Evolutionary conservation across 768 basidiomycete genomes (phyloP).

Genomic region (Naganishia vishniacii): DNA sequence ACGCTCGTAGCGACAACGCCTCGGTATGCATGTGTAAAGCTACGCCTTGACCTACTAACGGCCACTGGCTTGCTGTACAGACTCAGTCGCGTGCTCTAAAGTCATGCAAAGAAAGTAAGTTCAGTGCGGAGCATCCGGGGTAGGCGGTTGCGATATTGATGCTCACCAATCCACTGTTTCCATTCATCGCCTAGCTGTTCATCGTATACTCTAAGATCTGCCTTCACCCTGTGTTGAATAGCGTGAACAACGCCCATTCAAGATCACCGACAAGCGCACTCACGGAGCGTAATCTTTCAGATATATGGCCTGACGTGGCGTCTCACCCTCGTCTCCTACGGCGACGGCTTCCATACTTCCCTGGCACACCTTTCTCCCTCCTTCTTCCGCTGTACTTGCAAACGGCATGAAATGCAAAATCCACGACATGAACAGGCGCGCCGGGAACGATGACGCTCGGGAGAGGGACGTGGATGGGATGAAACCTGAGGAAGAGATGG

Average conservation of each 20-base stretch:
- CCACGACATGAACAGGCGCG: conserved; percentile 20
- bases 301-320: neutral
- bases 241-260: neutral
- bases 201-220: neutral
- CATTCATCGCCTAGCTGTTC: neutral
- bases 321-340: neutral
- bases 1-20: conserved; percentile 25
- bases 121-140: neutral
- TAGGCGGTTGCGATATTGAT: neutral
- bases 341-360: neutral
- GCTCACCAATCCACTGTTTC: conserved; percentile 14
- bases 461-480: conserved; percentile 23
- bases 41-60: no score
- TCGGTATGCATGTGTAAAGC: conserved; percentile 29
- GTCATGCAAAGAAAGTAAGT: neutral
- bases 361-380: conserved; percentile 18
- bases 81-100: neutral
- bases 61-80: no score
- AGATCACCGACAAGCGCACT: neutral
- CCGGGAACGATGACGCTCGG: conserved; percentile 7
- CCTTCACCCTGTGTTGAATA: neutral
- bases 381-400: conserved; percentile 24
- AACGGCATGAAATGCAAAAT: conserved; percentile 24
- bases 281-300: conserved; percentile 19
- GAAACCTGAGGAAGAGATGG: conserved; percentile 5